Base-by-base conservation (phyloP, 2,329 filamentous ascomycete genomes). In the Pseudocercospora eumusae region DNA sequence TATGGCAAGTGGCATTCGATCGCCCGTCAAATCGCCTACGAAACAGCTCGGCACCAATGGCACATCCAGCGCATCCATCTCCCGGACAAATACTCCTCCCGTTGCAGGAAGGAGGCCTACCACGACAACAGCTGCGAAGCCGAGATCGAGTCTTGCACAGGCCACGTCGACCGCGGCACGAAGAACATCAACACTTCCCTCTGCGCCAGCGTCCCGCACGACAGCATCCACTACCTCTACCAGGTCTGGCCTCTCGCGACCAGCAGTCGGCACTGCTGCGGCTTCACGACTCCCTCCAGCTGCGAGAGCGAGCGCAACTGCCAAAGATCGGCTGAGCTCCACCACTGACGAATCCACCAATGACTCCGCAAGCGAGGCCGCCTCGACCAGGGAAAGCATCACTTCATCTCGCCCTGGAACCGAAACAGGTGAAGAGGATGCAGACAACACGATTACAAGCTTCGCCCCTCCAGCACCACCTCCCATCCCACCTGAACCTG, bases 21-120 rank as follows among this genome's bases (percentile, higher is more conserved):
- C 88, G 62, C 90, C 91, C 1, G 88, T 85, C 0, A 93, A 91
- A 71, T 93, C 90, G 1, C 91, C 91, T 1, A 91, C 88, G 2
- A 95, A 95, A 73, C 88, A 90, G 69, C 75, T 90, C 50, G 81
- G 76, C 40, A 78, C 62, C 15, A 70, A 68, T 63, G 68, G 86
- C 1, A 77, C 78, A 3, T 84, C 87, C 1, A 87, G 84, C 68
- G 75, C 82, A 4, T 79, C 82, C 1, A 84, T 82, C 0, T 88
- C 88, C 44, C 81, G 88, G 69, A 90, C 86, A 11, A 83, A 78
- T 42, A 90, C 87, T 2, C 86, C 89, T 0, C 84, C 86, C 44
- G 86, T 84, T 68, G 75, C 75, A 18, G 63, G 63, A 15, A 71
- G 63, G 57, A 57, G 65, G 23, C 62, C 66, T 15, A 47, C 57